phyloP scores from a whole-genome alignment of 768 basidiomycete species.

The Agrocybe praecox region DNA sequence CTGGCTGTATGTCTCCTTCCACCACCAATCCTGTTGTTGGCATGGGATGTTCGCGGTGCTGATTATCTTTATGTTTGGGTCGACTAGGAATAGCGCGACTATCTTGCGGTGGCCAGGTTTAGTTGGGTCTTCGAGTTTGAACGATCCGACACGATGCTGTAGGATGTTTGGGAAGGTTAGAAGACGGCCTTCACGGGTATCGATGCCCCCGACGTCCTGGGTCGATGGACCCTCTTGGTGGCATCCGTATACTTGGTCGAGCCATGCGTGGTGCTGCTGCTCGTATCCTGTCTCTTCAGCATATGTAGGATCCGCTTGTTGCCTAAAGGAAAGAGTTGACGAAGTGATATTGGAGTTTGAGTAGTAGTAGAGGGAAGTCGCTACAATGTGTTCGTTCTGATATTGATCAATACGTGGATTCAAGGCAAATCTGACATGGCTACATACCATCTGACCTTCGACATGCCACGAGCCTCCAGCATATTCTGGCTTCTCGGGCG shows the following conservation, averaged over 20 bases:
- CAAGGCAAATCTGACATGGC: background rate
- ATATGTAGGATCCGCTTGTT: conserved; percentile 4
- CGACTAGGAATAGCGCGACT: conserved; percentile 43
- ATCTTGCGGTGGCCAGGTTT: conserved; percentile 47
- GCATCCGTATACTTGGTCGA: conserved; percentile 26
- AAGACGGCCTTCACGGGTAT: conserved; percentile 35
- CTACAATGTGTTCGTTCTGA: conserved; percentile 36
- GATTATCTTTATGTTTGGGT: conserved; percentile 30
- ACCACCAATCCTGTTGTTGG: conserved; percentile 34
- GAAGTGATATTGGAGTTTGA: conserved; percentile 25
- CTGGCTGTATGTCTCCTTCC: conserved; percentile 13
- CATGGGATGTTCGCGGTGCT: conserved; percentile 31
- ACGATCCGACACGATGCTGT: conserved; percentile 41
- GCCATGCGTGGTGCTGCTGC: conserved; percentile 31
- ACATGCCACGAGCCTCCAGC: conserved; percentile 30
- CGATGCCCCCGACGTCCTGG: conserved; percentile 33
- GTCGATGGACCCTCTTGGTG: conserved; percentile 22
- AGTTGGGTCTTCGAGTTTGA: conserved; percentile 35
- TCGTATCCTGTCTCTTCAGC: conserved; percentile 13
- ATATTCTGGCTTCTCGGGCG: conserved; percentile 30
- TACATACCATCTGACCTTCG: conserved; percentile 27
- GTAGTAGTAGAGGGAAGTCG: conserved; percentile 32
- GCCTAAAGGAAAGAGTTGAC: conserved; percentile 25
- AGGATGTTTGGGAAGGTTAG: conserved; percentile 45
- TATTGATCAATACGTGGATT: background rate